Evolutionary conservation across 352 stramenopile species (phyloP).

Genomic region (Phytophthora ohioensis): DNA sequence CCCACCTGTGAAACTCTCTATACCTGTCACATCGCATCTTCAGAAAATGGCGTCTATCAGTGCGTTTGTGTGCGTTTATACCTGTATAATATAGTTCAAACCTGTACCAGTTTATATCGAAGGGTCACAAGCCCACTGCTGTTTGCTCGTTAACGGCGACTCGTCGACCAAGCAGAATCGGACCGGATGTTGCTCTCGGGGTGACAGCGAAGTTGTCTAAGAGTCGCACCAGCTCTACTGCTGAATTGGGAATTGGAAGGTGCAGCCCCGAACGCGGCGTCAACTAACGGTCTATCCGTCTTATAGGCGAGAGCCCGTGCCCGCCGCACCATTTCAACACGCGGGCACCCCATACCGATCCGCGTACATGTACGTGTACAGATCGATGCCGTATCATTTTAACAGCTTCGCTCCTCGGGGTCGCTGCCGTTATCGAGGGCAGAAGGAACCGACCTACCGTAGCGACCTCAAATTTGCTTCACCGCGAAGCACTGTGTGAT

Average conservation of each 20-base stretch:
- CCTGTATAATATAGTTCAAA: constrained; percentile 31
- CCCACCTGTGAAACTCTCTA: constrained; percentile 7
- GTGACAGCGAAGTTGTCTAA: constrained; percentile 17
- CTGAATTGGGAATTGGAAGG: constrained; percentile 35
- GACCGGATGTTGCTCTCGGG: constrained; percentile 14
- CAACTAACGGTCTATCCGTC: constrained; percentile 19
- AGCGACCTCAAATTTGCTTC: constrained; percentile 21
- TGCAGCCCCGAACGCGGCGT: constrained; percentile 12
- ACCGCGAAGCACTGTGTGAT: constrained; percentile 20
- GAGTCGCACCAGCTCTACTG: constrained; percentile 23
- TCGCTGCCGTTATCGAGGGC: constrained; percentile 2
- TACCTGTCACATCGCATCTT: constrained; percentile 14
- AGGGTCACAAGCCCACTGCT: background rate
- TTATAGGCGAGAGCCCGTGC: background rate
- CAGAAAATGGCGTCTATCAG: constrained; percentile 10
- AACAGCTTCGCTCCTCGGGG: background rate
- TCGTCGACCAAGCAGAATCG: constrained; percentile 9
- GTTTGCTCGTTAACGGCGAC: constrained; percentile 1
- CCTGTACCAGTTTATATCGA: constrained; percentile 35
- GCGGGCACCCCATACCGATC: constrained; percentile 5
- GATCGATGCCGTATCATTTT: background rate
- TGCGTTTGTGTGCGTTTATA: constrained; percentile 2
- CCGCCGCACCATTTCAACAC: background rate
- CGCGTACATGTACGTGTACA: background rate
- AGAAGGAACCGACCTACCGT: constrained; percentile 11